Evolutionary conservation across 768 basidiomycete genomes (phyloP).

Genomic region (Lenzites betulinus): DNA sequence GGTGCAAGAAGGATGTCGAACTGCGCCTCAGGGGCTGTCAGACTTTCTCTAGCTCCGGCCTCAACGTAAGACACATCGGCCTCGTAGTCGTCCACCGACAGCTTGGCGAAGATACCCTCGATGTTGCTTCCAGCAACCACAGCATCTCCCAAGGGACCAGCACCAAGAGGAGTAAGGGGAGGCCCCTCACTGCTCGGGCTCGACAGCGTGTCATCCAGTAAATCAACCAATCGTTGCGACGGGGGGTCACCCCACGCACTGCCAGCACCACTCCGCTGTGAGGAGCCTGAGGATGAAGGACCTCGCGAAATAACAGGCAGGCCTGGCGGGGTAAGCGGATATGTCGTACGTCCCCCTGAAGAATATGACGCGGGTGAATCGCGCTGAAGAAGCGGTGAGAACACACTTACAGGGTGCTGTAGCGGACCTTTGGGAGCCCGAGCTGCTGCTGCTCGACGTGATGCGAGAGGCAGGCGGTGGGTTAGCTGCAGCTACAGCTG

Average conservation of each 20-base stretch:
- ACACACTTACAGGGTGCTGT: background rate
- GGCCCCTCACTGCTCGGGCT: background rate
- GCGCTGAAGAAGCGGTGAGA: background rate
- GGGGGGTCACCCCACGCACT: background rate
- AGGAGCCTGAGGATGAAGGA: constrained; percentile 1
- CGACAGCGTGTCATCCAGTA: background rate
- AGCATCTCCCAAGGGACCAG: too few species aligned
- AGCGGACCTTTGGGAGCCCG: too few species aligned
- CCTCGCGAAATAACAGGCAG: background rate
- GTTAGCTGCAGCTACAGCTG: background rate
- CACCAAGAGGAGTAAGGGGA: background rate
- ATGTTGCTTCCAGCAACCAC: background rate
- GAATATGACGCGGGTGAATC: background rate
- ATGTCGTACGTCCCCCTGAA: background rate
- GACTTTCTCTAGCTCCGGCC: background rate
- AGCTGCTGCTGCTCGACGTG: background rate
- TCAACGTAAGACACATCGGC: background rate
- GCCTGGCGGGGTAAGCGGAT: background rate
- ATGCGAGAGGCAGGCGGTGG: background rate
- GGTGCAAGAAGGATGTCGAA: background rate
- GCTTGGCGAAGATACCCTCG: background rate
- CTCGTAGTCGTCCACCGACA: constrained; percentile 5
- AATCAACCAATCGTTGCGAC: background rate
- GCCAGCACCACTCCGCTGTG: background rate
- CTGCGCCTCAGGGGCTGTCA: background rate